phyloP scores from a whole-genome alignment of 2,329 filamentous ascomycete species.

The Pseudogymnoascus sp. region DNA sequence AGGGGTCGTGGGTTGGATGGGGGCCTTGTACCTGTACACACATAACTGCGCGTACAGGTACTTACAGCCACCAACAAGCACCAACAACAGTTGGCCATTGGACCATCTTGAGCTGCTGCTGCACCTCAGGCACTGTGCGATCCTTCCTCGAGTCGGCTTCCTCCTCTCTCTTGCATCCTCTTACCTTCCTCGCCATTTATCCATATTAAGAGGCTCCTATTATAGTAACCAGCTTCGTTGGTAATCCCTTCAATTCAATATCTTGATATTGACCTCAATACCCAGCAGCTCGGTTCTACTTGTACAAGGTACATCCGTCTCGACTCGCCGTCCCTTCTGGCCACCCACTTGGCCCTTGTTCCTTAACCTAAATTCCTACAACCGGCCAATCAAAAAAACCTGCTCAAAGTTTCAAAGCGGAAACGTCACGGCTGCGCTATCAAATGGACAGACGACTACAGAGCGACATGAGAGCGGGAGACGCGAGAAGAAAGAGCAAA shows the following conservation, averaged over 20 bases:
- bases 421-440: not conserved
- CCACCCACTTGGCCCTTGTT: not conserved
- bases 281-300: not conserved
- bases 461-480: not conserved
- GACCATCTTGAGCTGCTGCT: not conserved
- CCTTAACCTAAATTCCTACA: not conserved
- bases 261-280: not conserved
- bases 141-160: not conserved
- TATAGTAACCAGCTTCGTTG: not conserved
- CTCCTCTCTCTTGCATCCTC: not conserved
- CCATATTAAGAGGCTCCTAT: not conserved
- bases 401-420: not conserved
- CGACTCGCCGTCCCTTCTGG: not conserved
- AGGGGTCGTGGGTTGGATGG: not conserved
- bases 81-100: not conserved
- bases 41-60: not conserved
- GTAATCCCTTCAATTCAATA: not conserved
- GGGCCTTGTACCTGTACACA: not conserved
- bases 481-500: not conserved
- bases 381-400: not conserved
- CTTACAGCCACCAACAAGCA: not conserved
- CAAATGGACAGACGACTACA: not conserved
- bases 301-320: not conserved
- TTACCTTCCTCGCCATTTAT: not conserved
- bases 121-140: not conserved